A percentile compares a stretch with the other conserved stretches of the same genome.
Conservation (phyloP, 495 filamentous ascomycete genomes). For the Melanomma pulvis-pyrius region DNA sequence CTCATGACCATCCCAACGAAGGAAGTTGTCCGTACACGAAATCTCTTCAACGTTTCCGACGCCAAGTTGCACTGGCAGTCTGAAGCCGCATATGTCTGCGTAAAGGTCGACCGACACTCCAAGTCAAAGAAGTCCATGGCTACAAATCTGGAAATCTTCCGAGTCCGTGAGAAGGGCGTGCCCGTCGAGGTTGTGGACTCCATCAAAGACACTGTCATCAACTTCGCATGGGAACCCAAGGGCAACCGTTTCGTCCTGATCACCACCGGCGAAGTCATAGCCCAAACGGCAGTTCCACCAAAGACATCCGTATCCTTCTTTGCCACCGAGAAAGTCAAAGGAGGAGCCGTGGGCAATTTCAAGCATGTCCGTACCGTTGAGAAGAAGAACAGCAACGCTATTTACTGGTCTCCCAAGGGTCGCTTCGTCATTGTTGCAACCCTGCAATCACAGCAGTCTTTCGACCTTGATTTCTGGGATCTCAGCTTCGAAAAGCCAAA, state of each 20-base stretch:
- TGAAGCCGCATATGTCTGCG: constrained; percentile 88
- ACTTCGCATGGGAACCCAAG: constrained; percentile 98
- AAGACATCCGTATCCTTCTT: constrained; percentile 96
- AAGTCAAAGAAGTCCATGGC: constrained; percentile 98
- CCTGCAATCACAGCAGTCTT: constrained; percentile 86
- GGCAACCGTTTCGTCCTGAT: constrained; percentile 96
- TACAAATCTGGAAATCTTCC: constrained; percentile 98
- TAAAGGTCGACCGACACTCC: constrained; percentile 97
- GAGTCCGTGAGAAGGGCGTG: constrained; percentile 92
- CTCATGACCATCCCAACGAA: constrained; percentile 96
- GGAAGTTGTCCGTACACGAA: constrained; percentile 87
- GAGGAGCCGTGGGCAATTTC: constrained; percentile 79
- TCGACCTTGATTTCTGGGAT: constrained; percentile 96
- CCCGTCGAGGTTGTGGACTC: constrained; percentile 97
- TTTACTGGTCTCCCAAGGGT: constrained; percentile 98
- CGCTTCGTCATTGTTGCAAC: constrained; percentile 92
- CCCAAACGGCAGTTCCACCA: constrained; percentile 79
- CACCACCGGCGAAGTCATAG: constrained; percentile 82
- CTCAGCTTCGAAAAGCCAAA: constrained; percentile 76
- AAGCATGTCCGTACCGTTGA: constrained; percentile 90
- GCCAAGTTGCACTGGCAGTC: constrained; percentile 98
- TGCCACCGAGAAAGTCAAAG: constrained; percentile 90
- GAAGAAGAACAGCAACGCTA: constrained; percentile 98
- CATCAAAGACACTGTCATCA: constrained; percentile 96
- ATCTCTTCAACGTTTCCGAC: constrained; percentile 96